Conservation (phyloP, 495 filamentous ascomycete species). For the Penicillium waksmanii region DNA sequence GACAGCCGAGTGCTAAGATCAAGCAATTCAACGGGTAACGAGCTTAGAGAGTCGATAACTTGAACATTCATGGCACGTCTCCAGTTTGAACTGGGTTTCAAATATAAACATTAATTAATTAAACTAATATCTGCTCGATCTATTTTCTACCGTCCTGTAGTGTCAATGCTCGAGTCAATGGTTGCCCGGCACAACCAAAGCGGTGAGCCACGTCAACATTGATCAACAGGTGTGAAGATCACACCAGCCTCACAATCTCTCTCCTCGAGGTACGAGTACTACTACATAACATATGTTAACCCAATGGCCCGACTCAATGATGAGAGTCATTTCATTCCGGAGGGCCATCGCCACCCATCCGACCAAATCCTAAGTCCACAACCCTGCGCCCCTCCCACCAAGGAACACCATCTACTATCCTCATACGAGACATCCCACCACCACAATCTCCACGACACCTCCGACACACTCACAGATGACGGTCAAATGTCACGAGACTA, state of each 20-base stretch:
- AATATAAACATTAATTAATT: neutral
- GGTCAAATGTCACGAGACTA: constrained; percentile 34
- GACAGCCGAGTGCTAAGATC: constrained; percentile 1
- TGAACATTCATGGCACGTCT: neutral
- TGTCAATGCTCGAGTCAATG: constrained; percentile 2
- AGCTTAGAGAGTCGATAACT: no score
- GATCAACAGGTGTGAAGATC: neutral
- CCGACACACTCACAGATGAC: constrained; percentile 23
- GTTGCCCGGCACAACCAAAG: constrained; percentile 39
- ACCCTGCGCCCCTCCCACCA: constrained; percentile 22
- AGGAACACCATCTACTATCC: constrained; percentile 21
- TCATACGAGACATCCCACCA: constrained; percentile 28
- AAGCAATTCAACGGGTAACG: constrained; percentile 7
- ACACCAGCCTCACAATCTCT: constrained; percentile 1
- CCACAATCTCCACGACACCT: constrained; percentile 16
- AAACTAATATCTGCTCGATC: neutral
- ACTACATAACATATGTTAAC: constrained; percentile 3
- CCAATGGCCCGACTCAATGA: constrained; percentile 29
- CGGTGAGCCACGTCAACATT: constrained; percentile 31
- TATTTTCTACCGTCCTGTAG: neutral
- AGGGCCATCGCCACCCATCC: constrained; percentile 15
- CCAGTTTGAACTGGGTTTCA: neutral
- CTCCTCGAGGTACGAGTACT: neutral
- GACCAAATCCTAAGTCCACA: constrained; percentile 32
- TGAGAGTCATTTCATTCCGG: constrained; percentile 14